Evolutionary conservation across 306 rosid genomes (phyloP), one percentile per base, ranked within the genome.

Genomic region (Delonix regia): DNA sequence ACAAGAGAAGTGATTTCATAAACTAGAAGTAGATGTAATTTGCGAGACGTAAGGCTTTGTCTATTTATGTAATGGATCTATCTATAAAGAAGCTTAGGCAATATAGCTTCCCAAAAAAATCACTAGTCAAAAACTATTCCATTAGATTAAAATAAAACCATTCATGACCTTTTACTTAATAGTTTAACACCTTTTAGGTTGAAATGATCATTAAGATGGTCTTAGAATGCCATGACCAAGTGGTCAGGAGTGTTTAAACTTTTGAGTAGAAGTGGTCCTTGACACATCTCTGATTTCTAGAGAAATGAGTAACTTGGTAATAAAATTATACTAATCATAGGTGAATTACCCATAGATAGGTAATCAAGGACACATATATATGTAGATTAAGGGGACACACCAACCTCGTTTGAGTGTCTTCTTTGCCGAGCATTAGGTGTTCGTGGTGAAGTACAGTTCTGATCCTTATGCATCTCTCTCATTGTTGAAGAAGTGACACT

Each of bases 371-470:
- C 18, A 67, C 65, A 34, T 12, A 2, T 28, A 70, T 34, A 68
- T 34, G 45, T 18, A 22, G 9, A 63, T 71, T 55, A 56, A 16
- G 36, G 28, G 21, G 74, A 3, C 42, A 4, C n/a, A 77, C 83
- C n/a, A 83, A 89, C 96, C 93, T 92, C 96, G 73, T 78, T 85
- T 66, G 96, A 82, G 75, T 91, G 93, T 78, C 77, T 80, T 71
- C 94, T 87, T 47, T 76, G 86, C 60, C 97, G 83, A 60, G 77
- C 28, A 72, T 36, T 56, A 21, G 96, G 87, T 3, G 89, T 72
- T 69, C 79, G 55, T 27, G 93, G 90, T 18, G 84, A 71, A 59
- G 79, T 71, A 12, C 76, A 38, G 62, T 27, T 59, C 49, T 80
- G 65, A 86, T 86, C 92, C 65, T 47, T 84, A 41, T 85, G 85